Percentiles rank a stretch among this genome's conserved stretches.
Conservation (phyloP, 2,329 filamentous ascomycete genomes). For the Nemania sp. region DNA sequence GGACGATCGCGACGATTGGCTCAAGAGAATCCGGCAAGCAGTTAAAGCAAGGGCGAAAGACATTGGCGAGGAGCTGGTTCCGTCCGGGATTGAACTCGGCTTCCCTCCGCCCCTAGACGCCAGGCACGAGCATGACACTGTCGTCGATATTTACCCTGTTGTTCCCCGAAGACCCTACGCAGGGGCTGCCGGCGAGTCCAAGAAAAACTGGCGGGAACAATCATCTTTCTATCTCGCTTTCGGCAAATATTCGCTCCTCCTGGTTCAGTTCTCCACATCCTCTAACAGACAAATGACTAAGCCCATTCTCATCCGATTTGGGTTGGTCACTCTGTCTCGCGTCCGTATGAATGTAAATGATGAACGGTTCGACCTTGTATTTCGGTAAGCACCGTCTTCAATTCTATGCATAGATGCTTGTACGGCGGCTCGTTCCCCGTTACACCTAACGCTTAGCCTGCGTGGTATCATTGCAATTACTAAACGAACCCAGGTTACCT, state of each 20-base stretch:
- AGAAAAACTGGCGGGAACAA: slow-evolving; percentile 53
- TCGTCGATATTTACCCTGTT: slow-evolving; percentile 57
- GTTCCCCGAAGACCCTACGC: slow-evolving; percentile 52
- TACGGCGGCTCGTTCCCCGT: not conserved
- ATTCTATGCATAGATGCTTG: not conserved
- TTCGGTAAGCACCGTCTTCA: slow-evolving; percentile 49
- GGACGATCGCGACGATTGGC: slow-evolving; percentile 55
- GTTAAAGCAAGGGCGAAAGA: slow-evolving; percentile 39
- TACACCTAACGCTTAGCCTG: not conserved
- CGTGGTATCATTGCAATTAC: not conserved
- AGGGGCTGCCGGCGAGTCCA: slow-evolving; percentile 46
- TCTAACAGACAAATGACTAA: slow-evolving; percentile 52
- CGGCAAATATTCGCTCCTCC: slow-evolving; percentile 57
- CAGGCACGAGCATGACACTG: slow-evolving; percentile 47
- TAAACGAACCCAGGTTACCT: slow-evolving; percentile 43
- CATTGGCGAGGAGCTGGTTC: slow-evolving; percentile 45
- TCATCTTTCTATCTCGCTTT: slow-evolving; percentile 60
- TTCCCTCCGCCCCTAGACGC: slow-evolving; percentile 53
- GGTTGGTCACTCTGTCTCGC: slow-evolving; percentile 56
- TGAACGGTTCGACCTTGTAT: slow-evolving; percentile 60
- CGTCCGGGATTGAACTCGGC: slow-evolving; percentile 52
- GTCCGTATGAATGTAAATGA: slow-evolving; percentile 58
- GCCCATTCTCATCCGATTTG: slow-evolving; percentile 54
- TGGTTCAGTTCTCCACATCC: slow-evolving; percentile 55
- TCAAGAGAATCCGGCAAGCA: slow-evolving; percentile 52